Evolutionary conservation across 495 filamentous ascomycete genomes (phyloP), one percentile per base, ranked within the genome.

Genomic region (Aspergillus indologenus): DNA sequence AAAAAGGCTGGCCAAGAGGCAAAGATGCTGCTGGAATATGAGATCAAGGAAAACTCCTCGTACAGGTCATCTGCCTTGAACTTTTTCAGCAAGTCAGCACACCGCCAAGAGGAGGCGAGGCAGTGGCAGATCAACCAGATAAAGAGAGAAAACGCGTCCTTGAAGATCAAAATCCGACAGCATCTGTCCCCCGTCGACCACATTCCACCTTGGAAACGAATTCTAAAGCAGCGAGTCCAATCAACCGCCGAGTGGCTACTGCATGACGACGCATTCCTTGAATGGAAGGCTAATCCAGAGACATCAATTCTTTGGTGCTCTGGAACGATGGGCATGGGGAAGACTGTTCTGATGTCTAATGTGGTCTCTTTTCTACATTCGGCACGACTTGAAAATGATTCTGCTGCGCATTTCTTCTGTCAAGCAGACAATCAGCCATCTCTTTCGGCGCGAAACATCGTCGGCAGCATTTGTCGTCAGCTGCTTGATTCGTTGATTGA

Each of bases 281-380:
- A 14, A 14, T 40, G 34, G 34, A 40, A 40, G 2, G 5, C 5
- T 57, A 24, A 19, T 19, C 22, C 46, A 0, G 22, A 45, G 17
- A 55, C 48, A 11, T 44, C 65, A 17, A 53, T 69, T 15, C 45
- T 71, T 20, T 74, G 58, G 51, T 71, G 64, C 50, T 63, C 54
- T 29, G 69, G 69, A 22, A 72, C 63, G 12, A 63, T 68, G 43
- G 68, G 68, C 6, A 63, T 59, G 55, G 68, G 68, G 7, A 71
- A 71, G 53, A 65, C 68, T 8, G 60, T 68, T 12, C 53, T 71
- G 5, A 57, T 61, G 24, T 65, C 67, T 22, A 66, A 57, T 42
- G 65, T 68, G 21, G 59, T 70, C 26, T 47, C 56, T 8, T 46
- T 56, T 17, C 54, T 70, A 14, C 12, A 40, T 40, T 14, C 12